phyloP scores from a whole-genome alignment of 345 rosid genomes.

The Camelina hispida region DNA sequence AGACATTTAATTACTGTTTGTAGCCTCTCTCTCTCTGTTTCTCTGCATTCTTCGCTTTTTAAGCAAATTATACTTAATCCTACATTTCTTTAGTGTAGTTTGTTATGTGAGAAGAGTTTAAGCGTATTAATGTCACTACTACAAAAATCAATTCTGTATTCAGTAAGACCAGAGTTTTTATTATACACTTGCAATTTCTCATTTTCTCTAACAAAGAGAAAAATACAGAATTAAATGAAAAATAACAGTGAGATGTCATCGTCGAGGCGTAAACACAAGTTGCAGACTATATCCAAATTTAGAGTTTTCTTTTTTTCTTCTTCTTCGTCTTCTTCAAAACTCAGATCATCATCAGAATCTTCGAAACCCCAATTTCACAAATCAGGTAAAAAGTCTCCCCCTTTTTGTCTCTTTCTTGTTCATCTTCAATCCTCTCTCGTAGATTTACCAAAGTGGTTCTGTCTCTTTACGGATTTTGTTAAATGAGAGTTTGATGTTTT shows the following conservation, averaged over 20 bases:
- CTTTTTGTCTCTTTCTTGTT: not conserved
- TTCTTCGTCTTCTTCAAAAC: not conserved
- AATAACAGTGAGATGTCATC: not conserved
- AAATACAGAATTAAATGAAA: not conserved
- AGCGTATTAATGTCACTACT: not conserved
- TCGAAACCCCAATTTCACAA: slow-evolving; percentile 29
- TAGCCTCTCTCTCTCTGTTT: not conserved
- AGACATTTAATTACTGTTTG: slow-evolving; percentile 16
- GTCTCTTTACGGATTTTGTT: too few species aligned
- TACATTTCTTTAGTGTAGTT: not conserved
- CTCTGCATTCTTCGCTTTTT: slow-evolving; percentile 13
- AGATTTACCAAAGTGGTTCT: too few species aligned
- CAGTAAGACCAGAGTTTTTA: too few species aligned
- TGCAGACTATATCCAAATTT: slow-evolving; percentile 41
- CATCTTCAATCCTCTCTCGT: not conserved
- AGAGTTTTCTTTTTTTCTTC: slow-evolving; percentile 33
- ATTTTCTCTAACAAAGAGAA: too few species aligned
- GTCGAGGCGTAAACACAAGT: slow-evolving; percentile 7
- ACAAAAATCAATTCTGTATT: not conserved
- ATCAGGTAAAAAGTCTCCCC: slow-evolving; percentile 22
- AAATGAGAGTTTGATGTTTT: too few species aligned
- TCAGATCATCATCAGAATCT: slow-evolving; percentile 5
- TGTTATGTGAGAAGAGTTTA: not conserved
- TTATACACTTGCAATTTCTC: too few species aligned
- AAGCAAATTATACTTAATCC: not conserved